Evolutionary conservation across 371 early-diverging fungal genomes (phyloP).

Genomic region (Parasitella parasitica): DNA sequence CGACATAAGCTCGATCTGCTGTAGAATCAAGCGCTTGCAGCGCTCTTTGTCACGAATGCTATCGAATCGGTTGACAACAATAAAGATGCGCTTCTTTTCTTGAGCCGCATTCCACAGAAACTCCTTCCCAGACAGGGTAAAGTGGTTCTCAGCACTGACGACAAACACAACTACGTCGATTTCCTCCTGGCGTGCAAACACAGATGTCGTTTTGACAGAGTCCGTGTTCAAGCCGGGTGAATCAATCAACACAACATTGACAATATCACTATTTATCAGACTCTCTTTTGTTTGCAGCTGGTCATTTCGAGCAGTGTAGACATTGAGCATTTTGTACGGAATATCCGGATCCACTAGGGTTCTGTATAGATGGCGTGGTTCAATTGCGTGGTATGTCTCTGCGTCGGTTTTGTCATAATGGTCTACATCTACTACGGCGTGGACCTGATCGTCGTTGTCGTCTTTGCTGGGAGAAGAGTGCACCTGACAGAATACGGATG

Average conservation of each 20-base stretch:
- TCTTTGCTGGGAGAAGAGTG: conserved; percentile 26
- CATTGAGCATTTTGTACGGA: conserved; percentile 80
- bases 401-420: not conserved
- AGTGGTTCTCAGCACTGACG: conserved; percentile 97
- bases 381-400: conserved; percentile 71
- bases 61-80: conserved; percentile 97
- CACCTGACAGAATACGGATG: conserved; percentile 92
- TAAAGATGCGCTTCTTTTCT: conserved; percentile 97
- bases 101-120: conserved; percentile 93
- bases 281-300: conserved; percentile 64
- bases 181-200: conserved; percentile 96
- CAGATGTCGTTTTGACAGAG: conserved; percentile 91
- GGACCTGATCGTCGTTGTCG: conserved; percentile 74
- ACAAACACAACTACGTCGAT: conserved; percentile 99
- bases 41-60: conserved; percentile 91
- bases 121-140: conserved; percentile 95
- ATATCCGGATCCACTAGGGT: conserved; percentile 62
- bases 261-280: conserved; percentile 84
- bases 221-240: conserved; percentile 98
- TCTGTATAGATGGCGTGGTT: conserved; percentile 59
- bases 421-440: conserved; percentile 60
- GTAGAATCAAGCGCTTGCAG: conserved; percentile 88
- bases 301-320: conserved; percentile 61
- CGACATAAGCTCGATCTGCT: conserved; percentile 91
- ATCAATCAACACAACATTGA: conserved; percentile 95